Base-by-base conservation (phyloP, 345 rosid species). In the Gossypium rotundifolium region DNA sequence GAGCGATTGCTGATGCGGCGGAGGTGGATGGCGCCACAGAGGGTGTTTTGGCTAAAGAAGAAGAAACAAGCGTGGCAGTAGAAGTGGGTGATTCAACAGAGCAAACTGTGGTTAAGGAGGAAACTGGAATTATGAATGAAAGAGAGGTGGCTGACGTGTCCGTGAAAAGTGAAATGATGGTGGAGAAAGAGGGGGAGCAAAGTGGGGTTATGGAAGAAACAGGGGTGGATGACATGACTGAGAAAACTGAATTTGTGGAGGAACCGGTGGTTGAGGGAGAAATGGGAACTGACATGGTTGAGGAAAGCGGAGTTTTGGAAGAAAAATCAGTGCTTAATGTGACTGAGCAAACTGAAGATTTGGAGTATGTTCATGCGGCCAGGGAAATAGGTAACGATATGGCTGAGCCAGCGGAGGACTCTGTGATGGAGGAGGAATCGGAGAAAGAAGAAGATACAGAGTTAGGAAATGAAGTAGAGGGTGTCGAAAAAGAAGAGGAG, bases 401-500 rank as follows among this genome's bases (percentile, higher is more conserved):
- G 23, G 29, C 78, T 42, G 78, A 74, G 67, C 57, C 33, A 33
- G 82, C 63, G 46, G 75, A 62, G 58, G 84, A 83, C 51, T 58
- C 66, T 5, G 87, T 79, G 70, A 74, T 66, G 66, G 74, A 22
- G 59, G 61, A 45, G 22, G 81, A 70, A 42, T 57, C 55, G 40
- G 81, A 68, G 66, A 73, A 74, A 38, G 79, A 16, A 65, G 79
- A 85, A 25, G 81, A 60, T 65, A 78, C 68, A 11, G 78, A 45
- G 66, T 74, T 74, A 76, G 77, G 45, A 52, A 79, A 77, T 61
- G 79, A 27, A 20, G 72, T 17, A 23, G 86, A 80, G 62, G 84
- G 75, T 63, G 62, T 54, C n/a, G 74, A 78, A 8, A 77, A 78
- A 12, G 81, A n/a, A 60, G 83, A 53, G 58, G 83, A 74, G 61